Evolutionary conservation across 2,329 filamentous ascomycete species (phyloP).

Genomic region (Paramyrothecium sp.): DNA sequence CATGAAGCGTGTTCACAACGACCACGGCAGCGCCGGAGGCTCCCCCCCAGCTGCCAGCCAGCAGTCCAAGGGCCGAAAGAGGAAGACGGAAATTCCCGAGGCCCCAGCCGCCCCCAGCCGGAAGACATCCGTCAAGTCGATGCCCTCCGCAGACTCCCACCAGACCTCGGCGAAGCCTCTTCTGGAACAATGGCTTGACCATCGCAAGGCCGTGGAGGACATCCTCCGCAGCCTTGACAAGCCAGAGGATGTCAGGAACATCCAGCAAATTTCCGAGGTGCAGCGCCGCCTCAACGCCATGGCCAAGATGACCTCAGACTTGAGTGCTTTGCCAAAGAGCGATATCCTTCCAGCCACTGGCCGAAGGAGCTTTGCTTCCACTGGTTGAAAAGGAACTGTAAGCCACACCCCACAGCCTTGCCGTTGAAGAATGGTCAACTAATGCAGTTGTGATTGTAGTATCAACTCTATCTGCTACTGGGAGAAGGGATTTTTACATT

Average conservation of each 20-base stretch:
- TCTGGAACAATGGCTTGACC: constrained; percentile 57
- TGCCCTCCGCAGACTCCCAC: constrained; percentile 29
- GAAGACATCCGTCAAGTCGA: constrained; percentile 46
- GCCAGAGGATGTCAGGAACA: constrained; percentile 51
- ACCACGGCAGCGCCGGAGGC: constrained; percentile 43
- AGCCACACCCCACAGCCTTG: background rate
- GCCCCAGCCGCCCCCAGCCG: constrained; percentile 37
- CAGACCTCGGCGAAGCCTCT: constrained; percentile 36
- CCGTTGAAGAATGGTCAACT: background rate
- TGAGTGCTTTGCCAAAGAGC: constrained; percentile 19
- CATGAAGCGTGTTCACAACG: constrained; percentile 91
- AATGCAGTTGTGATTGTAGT: background rate
- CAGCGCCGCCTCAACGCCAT: constrained; percentile 51
- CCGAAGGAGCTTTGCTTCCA: constrained; percentile 22
- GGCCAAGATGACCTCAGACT: constrained; percentile 44
- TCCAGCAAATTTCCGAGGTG: constrained; percentile 52
- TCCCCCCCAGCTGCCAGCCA: constrained; percentile 33
- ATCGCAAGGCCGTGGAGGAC: constrained; percentile 61
- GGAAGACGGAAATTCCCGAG: constrained; percentile 53
- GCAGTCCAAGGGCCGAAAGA: constrained; percentile 53
- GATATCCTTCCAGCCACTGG: constrained; percentile 14
- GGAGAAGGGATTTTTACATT: background rate
- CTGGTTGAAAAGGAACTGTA: constrained; percentile 29
- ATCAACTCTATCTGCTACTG: constrained; percentile 2
- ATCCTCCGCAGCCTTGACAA: constrained; percentile 51